Conservation (phyloP, 1,139 yeast species). For the Scheffersomyces titani region DNA sequence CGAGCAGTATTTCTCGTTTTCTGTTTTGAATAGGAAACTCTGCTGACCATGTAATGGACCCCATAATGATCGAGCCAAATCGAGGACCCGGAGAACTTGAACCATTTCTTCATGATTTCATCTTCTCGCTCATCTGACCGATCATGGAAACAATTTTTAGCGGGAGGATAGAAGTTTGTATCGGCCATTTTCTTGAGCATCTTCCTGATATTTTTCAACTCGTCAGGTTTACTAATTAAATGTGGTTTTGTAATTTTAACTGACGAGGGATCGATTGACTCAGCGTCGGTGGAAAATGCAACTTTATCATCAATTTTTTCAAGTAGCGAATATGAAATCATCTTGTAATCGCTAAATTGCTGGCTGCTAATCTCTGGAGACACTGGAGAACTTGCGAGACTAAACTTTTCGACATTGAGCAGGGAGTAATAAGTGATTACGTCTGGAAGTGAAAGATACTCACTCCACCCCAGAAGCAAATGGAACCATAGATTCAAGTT, state of each 20-base stretch:
- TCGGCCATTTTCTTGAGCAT: neutral
- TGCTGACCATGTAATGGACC: conserved; percentile 16
- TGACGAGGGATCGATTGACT: neutral
- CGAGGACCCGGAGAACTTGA: conserved; percentile 16
- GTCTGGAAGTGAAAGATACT: neutral
- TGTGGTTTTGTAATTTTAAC: too few relatives aligned
- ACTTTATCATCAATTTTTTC: neutral
- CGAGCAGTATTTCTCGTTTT: conserved; percentile 12
- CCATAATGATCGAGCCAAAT: conserved; percentile 17
- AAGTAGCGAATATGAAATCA: neutral
- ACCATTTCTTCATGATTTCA: conserved; percentile 15
- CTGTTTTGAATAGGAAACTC: conserved; percentile 12
- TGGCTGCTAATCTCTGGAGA: neutral
- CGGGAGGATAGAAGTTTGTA: neutral
- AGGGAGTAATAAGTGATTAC: neutral
- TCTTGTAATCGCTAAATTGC: neutral
- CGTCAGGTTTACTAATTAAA: neutral
- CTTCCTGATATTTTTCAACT: neutral
- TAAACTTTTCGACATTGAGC: neutral
- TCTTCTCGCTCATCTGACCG: conserved; percentile 7
- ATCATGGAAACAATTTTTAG: conserved; percentile 6
- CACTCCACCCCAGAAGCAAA: neutral
- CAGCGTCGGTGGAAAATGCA: neutral
- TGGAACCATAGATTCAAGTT: neutral
- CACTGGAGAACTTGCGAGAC: neutral